A percentile compares a stretch with the other conserved stretches of the same genome.
phyloP scores from a whole-genome alignment of 2,329 filamentous ascomycete genomes.

The Aspergillus tamarii region DNA sequence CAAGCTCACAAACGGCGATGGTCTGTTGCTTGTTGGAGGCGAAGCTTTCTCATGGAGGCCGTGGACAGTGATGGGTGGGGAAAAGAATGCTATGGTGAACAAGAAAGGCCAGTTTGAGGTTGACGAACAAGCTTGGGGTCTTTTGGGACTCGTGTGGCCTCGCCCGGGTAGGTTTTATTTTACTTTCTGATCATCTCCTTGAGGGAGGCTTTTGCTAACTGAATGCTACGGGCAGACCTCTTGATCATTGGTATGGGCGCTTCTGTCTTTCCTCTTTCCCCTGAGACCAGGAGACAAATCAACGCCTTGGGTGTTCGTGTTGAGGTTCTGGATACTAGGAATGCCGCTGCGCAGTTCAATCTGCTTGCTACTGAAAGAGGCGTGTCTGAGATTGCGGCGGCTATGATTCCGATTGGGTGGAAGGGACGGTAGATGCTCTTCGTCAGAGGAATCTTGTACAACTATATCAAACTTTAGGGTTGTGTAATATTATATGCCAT shows the following conservation, averaged over 20 bases:
- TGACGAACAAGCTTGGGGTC: slow-evolving; percentile 68
- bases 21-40: slow-evolving; percentile 78
- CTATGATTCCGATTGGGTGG: slow-evolving; percentile 85
- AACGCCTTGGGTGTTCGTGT: slow-evolving; percentile 79
- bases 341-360: slow-evolving; percentile 94
- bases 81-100: slow-evolving; percentile 64
- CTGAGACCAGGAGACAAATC: slow-evolving; percentile 71
- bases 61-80: slow-evolving; percentile 60
- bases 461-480: not conserved
- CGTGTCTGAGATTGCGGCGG: slow-evolving; percentile 80
- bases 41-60: slow-evolving; percentile 90
- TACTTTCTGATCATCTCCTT: slow-evolving; percentile 3
- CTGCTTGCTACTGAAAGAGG: slow-evolving; percentile 92
- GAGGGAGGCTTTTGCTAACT: not conserved
- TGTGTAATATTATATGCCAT: not conserved
- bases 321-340: slow-evolving; percentile 88
- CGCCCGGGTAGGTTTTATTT: slow-evolving; percentile 70
- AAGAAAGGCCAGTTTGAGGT: slow-evolving; percentile 81
- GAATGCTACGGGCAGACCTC: slow-evolving; percentile 20
- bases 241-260: slow-evolving; percentile 85
- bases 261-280: slow-evolving; percentile 74
- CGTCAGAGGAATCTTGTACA: not conserved
- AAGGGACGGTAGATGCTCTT: slow-evolving; percentile 45
- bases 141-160: slow-evolving; percentile 80
- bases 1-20: slow-evolving; percentile 68